These are phyloP conservation scores for Dryadomyces sulphureus DNA, from an alignment of 2,329 filamentous ascomycete genomes.

Conservation along the genomic window DNA sequence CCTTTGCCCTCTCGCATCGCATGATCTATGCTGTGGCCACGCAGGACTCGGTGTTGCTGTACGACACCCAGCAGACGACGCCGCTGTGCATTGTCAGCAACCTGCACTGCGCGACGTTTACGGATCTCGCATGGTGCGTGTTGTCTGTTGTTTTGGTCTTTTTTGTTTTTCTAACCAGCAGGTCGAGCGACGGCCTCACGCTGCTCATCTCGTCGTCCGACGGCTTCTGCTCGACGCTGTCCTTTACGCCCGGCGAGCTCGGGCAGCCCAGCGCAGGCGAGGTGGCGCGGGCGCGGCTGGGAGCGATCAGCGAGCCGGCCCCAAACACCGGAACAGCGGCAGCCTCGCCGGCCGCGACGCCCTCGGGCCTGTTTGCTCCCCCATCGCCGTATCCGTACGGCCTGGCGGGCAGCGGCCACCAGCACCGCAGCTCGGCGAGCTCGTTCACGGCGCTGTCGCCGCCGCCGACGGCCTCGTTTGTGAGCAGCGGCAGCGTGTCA, in stretches of 20 bases:
- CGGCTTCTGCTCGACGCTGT: constrained; percentile 87
- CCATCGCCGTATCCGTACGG: constrained; percentile 40
- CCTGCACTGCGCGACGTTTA: constrained; percentile 92
- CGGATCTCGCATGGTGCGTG: constrained; percentile 80
- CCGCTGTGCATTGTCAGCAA: constrained; percentile 94
- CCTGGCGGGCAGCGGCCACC: constrained; percentile 19
- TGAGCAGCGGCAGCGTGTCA: constrained; percentile 20
- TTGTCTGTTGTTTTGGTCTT: neutral
- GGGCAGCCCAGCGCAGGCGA: constrained; percentile 68
- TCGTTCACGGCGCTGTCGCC: constrained; percentile 44
- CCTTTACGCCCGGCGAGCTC: constrained; percentile 71
- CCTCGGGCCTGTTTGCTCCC: constrained; percentile 47
- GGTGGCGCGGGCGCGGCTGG: constrained; percentile 19
- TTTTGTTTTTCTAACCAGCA: constrained; percentile 8
- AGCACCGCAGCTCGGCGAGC: constrained; percentile 43
- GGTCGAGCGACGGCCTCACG: constrained; percentile 33
- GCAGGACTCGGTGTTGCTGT: constrained; percentile 85
- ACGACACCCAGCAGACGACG: constrained; percentile 93
- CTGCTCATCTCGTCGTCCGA: constrained; percentile 55
- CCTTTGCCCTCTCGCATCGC: constrained; percentile 78
- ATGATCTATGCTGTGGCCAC: constrained; percentile 96
- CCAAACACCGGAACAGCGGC: neutral
- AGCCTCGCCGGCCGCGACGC: constrained; percentile 52
- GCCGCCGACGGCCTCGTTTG: constrained; percentile 38
- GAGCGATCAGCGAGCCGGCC: neutral